Evolutionary conservation across 805 yeast species (phyloP).

Genomic region (Kuraishia borneana): DNA sequence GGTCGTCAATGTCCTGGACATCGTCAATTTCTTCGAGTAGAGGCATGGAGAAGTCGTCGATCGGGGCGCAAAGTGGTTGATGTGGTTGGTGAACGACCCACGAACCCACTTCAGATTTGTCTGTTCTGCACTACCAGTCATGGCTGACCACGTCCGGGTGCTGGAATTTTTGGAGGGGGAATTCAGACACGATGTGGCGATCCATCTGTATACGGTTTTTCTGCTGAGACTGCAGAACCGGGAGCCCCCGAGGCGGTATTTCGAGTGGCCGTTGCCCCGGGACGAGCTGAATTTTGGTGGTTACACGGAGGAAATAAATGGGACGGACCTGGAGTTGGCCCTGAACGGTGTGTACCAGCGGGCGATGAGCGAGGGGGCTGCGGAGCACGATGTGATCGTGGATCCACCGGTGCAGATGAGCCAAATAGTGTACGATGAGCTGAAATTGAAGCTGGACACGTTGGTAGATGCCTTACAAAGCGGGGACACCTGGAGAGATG

Average conservation of each 20-base stretch:
- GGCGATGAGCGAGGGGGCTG: too few species aligned
- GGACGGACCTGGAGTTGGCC: too few species aligned
- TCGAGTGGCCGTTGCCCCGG: conserved; percentile 46
- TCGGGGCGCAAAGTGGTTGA: too few species aligned
- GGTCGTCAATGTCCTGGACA: conserved; percentile 78
- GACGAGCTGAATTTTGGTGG: too few species aligned
- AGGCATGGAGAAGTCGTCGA: conserved; percentile 46
- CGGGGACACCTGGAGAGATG: too few species aligned
- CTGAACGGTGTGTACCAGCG: too few species aligned
- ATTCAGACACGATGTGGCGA: conserved; percentile 42
- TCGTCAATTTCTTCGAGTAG: conserved; percentile 62
- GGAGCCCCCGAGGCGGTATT: conserved; percentile 32
- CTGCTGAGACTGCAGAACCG: conserved; percentile 27
- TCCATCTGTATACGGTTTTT: conserved; percentile 52
- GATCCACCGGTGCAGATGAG: too few species aligned
- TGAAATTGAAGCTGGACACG: too few species aligned
- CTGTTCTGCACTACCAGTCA: neutral
- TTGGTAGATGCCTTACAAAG: too few species aligned
- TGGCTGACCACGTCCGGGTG: conserved; percentile 9
- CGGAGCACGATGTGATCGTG: too few species aligned
- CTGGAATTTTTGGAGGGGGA: conserved; percentile 33
- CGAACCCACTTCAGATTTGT: neutral
- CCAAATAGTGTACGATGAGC: too few species aligned
- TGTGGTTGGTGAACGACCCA: neutral
- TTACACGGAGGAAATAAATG: too few species aligned